phyloP scores from a whole-genome alignment of 1,284 basidiomycete genomes.

The Ustilago cynodontis region DNA sequence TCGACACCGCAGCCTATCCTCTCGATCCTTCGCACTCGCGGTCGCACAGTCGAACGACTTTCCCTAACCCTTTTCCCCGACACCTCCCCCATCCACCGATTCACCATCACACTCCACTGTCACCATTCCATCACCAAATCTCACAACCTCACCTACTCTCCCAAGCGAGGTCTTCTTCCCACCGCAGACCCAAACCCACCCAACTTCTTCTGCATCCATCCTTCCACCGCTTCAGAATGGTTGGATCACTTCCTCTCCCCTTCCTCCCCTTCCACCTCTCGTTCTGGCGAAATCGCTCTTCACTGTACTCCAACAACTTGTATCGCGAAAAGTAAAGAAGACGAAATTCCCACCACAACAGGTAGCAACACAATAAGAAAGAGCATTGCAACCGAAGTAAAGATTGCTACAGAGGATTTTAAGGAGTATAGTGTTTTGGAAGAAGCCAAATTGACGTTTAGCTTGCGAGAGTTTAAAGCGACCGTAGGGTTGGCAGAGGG shows the following conservation, averaged over 20 bases:
- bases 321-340: slow-evolving; percentile 40
- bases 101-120: slow-evolving; percentile 50
- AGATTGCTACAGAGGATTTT: slow-evolving; percentile 46
- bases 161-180: slow-evolving; percentile 48
- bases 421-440: slow-evolving; percentile 39
- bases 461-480: slow-evolving; percentile 59
- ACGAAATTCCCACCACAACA: slow-evolving; percentile 17
- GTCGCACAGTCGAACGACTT: slow-evolving; percentile 46
- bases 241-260: slow-evolving; percentile 52
- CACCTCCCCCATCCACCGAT: slow-evolving; percentile 21
- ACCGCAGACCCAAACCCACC: slow-evolving; percentile 51
- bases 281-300: slow-evolving; percentile 54
- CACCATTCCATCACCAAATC: slow-evolving; percentile 54
- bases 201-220: slow-evolving; percentile 38
- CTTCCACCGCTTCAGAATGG: slow-evolving; percentile 54
- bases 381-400: slow-evolving; percentile 54
- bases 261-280: slow-evolving; percentile 13
- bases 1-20: slow-evolving; percentile 38
- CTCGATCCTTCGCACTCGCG: slow-evolving; percentile 48
- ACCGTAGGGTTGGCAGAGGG: slow-evolving; percentile 48
- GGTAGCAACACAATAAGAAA: slow-evolving; percentile 10
- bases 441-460: slow-evolving; percentile 44
- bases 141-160: slow-evolving; percentile 58
- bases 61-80: slow-evolving; percentile 32
- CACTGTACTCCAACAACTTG: slow-evolving; percentile 33